Evolutionary conservation across 371 early-diverging fungal genomes (phyloP), one percentile per base, ranked within the genome.

Genomic region (Mucor indicus): DNA sequence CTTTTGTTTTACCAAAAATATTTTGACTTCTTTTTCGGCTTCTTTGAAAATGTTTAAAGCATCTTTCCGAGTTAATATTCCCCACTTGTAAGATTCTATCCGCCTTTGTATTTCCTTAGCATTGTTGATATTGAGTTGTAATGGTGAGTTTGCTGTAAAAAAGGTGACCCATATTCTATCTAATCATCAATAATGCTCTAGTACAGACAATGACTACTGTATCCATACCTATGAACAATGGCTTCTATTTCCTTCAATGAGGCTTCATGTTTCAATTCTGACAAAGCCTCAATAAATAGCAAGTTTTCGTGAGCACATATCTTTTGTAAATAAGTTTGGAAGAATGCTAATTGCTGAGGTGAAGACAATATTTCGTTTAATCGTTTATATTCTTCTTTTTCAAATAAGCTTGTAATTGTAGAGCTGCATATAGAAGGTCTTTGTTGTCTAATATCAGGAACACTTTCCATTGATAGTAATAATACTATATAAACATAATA

Each of bases 81-180:
- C 46, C 55, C 59, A 62, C 24, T 46, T 41, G 43, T 55, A 49
- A 3, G 49, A n/a, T 21, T 50, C 12, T n/a, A 57, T 48, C 4
- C 37, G 32, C 7, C 38, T 7, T 16, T 40, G 46, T 21, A 62
- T 51, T 3, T 16, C 23, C 7, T 64, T 44, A 10, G 57, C 53
- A 12, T 32, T 46, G 4, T 33, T 47, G 10, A 69, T 53, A 9
- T 62, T 58, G n/a, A 69, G 25, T 31, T 62, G 62, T 27, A 62
- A 37, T 6, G 60, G 60, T 22, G 60, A 41, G 16, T 55, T 55
- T 4, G 29, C 15, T 4, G 25, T 41, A 7, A 69, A 39, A 25
- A 69, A 69, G 2, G 62, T 65, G 38, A 57, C 56, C 50, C 50
- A 69, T 4, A 69, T 65, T 49, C 69, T 64, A 51, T 20, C n/a